Evolutionary conservation across 768 basidiomycete species (phyloP), one percentile per base, ranked within the genome.

Genomic region (Boletus tylopilopsis): DNA sequence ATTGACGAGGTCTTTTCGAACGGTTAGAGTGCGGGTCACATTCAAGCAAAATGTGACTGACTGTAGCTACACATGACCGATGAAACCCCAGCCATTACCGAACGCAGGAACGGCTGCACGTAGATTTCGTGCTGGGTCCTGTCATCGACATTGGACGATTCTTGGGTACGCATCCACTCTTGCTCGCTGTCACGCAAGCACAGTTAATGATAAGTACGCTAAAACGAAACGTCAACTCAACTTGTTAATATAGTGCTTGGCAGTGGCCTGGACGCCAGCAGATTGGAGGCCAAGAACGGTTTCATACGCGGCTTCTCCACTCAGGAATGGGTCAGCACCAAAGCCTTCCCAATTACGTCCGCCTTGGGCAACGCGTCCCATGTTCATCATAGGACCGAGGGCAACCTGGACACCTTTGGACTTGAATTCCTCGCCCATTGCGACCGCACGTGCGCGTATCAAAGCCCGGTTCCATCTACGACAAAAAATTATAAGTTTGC

Each of bases 301-400:
- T 67, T 92, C 87, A 40, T 76, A 82, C 3, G 82, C 77, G 6
- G 73, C 74, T 61, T 90, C 90, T 12, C 94, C 91, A n/a, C 79
- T 60, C 15, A 95, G 72, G 71, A 82, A 95, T 0, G 94, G 94
- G 64, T 96, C 94, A 10, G 79, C 90, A 25, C 93, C 92, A 50
- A 93, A 94, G n/a, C 90, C 91, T 74, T 95, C 94, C 90, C 91
- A 95, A 67, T 94, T 92, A 24, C 94, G 75, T 16, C 94, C 94
- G 7, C 87, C 90, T 55, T 80, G 74, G 3, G 87, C 83, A 18
- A 85, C 68, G 16, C 89, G 80, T 1, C 85, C 88, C 73, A 94
- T 79, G 64, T 94, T 93, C 82, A 90, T 93, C 85, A 89, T 89
- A 0, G 90, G 79, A 24, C 77, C 80, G 7, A 94, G 76, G 10